Base-by-base conservation (phyloP, 495 filamentous ascomycete species). In the Xylaria nigripes region DNA sequence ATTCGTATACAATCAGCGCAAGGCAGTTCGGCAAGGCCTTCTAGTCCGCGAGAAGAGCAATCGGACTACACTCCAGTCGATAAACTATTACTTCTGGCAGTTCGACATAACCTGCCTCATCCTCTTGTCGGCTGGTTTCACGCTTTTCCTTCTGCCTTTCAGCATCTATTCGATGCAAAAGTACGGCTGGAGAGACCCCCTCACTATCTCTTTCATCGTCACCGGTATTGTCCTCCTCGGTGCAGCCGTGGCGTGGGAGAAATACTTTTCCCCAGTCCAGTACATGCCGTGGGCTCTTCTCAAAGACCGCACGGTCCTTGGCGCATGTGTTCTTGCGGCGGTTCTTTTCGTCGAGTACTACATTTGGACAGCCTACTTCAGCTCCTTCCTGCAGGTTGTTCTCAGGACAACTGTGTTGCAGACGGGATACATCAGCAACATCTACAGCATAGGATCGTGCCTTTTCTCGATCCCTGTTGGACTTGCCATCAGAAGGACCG, bases 71-170 rank as follows among this genome's bases (percentile, higher is more conserved):
- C 50, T 61, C 51, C 66, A 82, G 59, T 78, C 75, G 0, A 56
- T 81, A 50, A 61, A 66, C 27, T 68, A 83, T 60, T 84, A 85
- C 61, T 62, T 69, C 56, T 70, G 75, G 56, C 72, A 85, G 56
- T 83, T 86, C 55, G 82, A 86, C 57, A 62, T 60, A 27, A 38
- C 80, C 50, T 82, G 82, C 50, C 66, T 81, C 9, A 38, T 80
- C 25, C 58, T 86, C 10, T 47, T 84, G 16, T 72, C 72, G 52
- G 76, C 72, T 21, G 82, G 76, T 15, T 76, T 83, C 51, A 70
- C 77, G 16, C 72, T 85, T 16, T 76, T 86, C 65, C 72, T 86
- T 13, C 73, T 85, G 7, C 81, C 82, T 3, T 82, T 86, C 68
- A 78, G 70, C 57, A 68, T 86, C 49, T 68, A 70, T 41, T 71